Conservation (phyloP, 495 filamentous ascomycete genomes). For the Talaromyces trachyspermus region DNA sequence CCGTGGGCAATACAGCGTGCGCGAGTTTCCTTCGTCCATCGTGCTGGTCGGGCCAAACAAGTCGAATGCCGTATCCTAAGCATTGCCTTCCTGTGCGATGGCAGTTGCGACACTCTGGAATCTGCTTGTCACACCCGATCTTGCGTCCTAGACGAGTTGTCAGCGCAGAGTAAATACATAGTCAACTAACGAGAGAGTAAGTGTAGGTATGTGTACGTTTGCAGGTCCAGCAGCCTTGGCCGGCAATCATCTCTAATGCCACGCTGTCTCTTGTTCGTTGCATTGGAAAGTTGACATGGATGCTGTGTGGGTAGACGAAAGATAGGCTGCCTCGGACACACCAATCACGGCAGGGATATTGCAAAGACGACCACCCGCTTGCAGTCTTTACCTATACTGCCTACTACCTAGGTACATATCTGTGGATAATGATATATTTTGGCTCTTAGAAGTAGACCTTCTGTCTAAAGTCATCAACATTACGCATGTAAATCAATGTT, state of each 20-base stretch:
- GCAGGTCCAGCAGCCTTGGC: constrained; percentile 3
- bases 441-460: too few species aligned
- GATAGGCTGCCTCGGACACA: too few species aligned
- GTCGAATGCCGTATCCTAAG: constrained; percentile 1
- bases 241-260: not conserved
- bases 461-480: too few species aligned
- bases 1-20: not conserved
- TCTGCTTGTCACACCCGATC: constrained; percentile 3
- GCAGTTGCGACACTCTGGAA: constrained; percentile 1
- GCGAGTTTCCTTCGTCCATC: not conserved
- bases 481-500: too few species aligned
- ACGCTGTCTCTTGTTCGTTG: too few species aligned
- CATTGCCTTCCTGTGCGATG: constrained; percentile 1
- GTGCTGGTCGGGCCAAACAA: not conserved
- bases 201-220: not conserved
- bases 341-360: too few species aligned
- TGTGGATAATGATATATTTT: too few species aligned
- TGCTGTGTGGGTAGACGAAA: too few species aligned
- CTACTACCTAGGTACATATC: too few species aligned
- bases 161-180: not conserved
- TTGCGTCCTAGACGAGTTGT: not conserved
- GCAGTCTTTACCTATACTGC: too few species aligned
- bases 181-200: not conserved
- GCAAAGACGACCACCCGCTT: too few species aligned
- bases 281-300: too few species aligned